Conservation (phyloP, 768 basidiomycete genomes). For the Russula lepida region DNA sequence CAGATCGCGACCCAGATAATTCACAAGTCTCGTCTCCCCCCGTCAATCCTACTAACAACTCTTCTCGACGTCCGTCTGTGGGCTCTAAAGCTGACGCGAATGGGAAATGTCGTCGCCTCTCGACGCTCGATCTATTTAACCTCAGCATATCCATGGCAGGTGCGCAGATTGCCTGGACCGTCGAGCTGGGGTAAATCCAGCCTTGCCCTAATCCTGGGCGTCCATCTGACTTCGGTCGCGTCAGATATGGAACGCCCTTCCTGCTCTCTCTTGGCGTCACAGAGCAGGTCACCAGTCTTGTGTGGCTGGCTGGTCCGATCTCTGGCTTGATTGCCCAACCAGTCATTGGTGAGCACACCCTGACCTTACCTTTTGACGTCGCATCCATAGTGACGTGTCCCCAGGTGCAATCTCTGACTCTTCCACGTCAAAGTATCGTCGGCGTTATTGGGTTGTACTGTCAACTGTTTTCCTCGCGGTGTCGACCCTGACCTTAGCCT, state of each 20-base stretch:
- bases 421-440: slow-evolving; percentile 80
- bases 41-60: background rate
- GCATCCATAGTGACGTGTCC: background rate
- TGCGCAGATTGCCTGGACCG: slow-evolving; percentile 92
- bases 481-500: slow-evolving; percentile 75
- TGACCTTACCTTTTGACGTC: background rate
- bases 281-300: slow-evolving; percentile 84
- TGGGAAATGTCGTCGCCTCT: slow-evolving; percentile 30
- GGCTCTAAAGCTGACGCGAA: slow-evolving; percentile 26
- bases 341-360: slow-evolving; percentile 68
- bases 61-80: slow-evolving; percentile 2
- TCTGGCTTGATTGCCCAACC: slow-evolving; percentile 94
- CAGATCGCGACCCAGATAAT: slow-evolving; percentile 20
- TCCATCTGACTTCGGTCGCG: slow-evolving; percentile 10
- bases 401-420: slow-evolving; percentile 92
- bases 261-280: slow-evolving; percentile 72
- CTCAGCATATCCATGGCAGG: slow-evolving; percentile 91
- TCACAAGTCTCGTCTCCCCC: background rate
- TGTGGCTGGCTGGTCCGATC: slow-evolving; percentile 94
- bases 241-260: slow-evolving; percentile 93
- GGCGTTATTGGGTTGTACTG: slow-evolving; percentile 88
- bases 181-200: slow-evolving; percentile 74
- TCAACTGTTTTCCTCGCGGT: slow-evolving; percentile 75
- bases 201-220: background rate
- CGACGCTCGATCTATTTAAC: slow-evolving; percentile 49